These are phyloP conservation scores for Nigrospora sphaerica DNA, from an alignment of 2,329 filamentous ascomycete species.

Conservation along the genomic window DNA sequence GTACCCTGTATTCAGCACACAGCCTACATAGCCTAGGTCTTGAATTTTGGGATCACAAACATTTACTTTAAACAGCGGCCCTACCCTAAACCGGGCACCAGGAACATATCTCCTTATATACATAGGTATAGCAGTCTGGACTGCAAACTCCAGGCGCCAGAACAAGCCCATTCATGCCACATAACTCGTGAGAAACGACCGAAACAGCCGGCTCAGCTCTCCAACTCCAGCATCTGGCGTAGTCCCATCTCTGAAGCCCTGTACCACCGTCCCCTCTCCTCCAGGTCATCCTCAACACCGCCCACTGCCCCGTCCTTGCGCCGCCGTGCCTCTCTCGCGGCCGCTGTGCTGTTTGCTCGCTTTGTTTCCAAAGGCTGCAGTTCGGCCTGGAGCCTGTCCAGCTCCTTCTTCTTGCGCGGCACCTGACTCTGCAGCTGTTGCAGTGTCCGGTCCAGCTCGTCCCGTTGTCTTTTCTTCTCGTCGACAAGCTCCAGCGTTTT, in stretches of 20 bases:
- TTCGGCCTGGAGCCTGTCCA: constrained; percentile 61
- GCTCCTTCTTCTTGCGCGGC: constrained; percentile 59
- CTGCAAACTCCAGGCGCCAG: too few species aligned
- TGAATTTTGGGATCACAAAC: too few species aligned
- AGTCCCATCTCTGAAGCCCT: constrained; percentile 59
- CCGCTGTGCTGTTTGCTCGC: constrained; percentile 55
- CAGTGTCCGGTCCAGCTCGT: constrained; percentile 55
- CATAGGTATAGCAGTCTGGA: too few species aligned
- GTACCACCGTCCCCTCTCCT: constrained; percentile 70
- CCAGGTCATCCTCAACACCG: constrained; percentile 64
- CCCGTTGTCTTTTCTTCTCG: constrained; percentile 40
- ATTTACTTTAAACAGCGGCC: too few species aligned
- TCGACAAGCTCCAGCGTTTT: constrained; percentile 49
- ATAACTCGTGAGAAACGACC: neutral
- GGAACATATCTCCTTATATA: too few species aligned
- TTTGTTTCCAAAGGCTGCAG: constrained; percentile 61
- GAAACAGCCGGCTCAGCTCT: constrained; percentile 4
- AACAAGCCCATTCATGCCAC: neutral
- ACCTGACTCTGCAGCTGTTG: constrained; percentile 55
- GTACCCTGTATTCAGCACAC: too few species aligned
- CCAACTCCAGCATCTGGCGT: constrained; percentile 54
- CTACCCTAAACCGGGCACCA: too few species aligned
- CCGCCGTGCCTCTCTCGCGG: constrained; percentile 64
- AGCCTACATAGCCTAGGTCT: too few species aligned
- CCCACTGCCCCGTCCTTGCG: constrained; percentile 60